phyloP scores from a whole-genome alignment of 441 rosid species.

The Aquilaria agallochum region DNA sequence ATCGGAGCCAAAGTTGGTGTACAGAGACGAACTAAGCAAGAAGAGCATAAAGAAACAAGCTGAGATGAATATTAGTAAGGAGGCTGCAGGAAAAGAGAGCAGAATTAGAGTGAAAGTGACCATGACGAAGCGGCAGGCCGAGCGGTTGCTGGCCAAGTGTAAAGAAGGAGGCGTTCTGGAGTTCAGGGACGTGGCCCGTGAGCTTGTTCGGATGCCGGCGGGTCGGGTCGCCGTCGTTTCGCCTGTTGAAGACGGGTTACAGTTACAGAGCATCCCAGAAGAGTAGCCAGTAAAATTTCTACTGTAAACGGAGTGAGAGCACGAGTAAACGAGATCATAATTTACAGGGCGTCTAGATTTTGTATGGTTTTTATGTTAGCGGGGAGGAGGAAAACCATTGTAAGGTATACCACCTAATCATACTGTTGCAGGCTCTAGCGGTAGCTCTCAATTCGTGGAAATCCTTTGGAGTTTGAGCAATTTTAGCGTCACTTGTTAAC shows the following conservation, averaged over 20 bases:
- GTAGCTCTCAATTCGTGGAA: too few species aligned
- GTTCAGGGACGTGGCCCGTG: slow-evolving; percentile 31
- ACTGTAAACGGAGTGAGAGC: too few species aligned
- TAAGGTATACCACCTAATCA: too few species aligned
- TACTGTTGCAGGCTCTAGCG: too few species aligned
- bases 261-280: slow-evolving; percentile 26
- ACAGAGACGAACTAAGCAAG: slow-evolving; percentile 22
- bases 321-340: too few species aligned
- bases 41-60: slow-evolving; percentile 6
- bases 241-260: not conserved
- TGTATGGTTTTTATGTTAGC: too few species aligned
- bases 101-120: slow-evolving; percentile 34
- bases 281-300: slow-evolving; percentile 4
- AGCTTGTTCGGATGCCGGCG: slow-evolving; percentile 29
- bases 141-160: slow-evolving; percentile 32
- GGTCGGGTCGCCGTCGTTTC: slow-evolving; percentile 23
- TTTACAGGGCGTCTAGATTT: too few species aligned
- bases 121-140: slow-evolving; percentile 44
- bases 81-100: not conserved
- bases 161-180: slow-evolving; percentile 36
- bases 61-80: not conserved
- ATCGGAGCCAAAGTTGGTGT: not conserved
- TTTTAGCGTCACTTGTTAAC: too few species aligned
- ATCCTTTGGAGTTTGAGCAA: too few species aligned
- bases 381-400: too few species aligned